phyloP scores from a whole-genome alignment of 805 yeast genomes.

The Wickerhamomyces chambardii region DNA sequence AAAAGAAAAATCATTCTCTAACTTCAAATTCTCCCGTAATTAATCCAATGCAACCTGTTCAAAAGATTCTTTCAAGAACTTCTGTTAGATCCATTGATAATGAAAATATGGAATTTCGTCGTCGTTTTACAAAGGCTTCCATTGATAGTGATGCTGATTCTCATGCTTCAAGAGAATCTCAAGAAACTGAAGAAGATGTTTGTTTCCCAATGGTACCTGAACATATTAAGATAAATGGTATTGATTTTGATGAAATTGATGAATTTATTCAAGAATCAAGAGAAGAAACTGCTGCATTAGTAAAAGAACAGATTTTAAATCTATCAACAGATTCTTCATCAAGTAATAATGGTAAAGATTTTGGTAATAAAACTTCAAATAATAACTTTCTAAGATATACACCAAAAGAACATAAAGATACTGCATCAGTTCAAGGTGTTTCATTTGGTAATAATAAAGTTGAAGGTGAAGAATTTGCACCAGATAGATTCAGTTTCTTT shows the following conservation, averaged over 20 bases:
- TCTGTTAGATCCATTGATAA: constrained; percentile 8
- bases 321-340: constrained; percentile 15
- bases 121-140: constrained; percentile 21
- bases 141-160: constrained; percentile 62
- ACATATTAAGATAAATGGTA: constrained; percentile 56
- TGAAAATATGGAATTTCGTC: constrained; percentile 10
- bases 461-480: constrained; percentile 31
- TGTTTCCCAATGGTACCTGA: constrained; percentile 89
- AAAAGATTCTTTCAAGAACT: constrained; percentile 11
- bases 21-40: constrained; percentile 15
- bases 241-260: constrained; percentile 86
- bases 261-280: constrained; percentile 63
- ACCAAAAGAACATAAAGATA: not conserved
- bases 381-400: not conserved
- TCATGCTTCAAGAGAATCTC: constrained; percentile 68
- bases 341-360: no score
- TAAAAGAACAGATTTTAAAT: constrained; percentile 7
- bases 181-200: constrained; percentile 95
- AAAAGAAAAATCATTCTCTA: constrained; percentile 12
- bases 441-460: constrained; percentile 30
- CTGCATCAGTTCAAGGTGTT: constrained; percentile 18
- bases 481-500: constrained; percentile 80
- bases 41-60: constrained; percentile 13
- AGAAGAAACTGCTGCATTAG: constrained; percentile 30
- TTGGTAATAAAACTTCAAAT: no score